phyloP scores from a whole-genome alignment of 805 yeast genomes.

The Cyberlindnera americana region DNA sequence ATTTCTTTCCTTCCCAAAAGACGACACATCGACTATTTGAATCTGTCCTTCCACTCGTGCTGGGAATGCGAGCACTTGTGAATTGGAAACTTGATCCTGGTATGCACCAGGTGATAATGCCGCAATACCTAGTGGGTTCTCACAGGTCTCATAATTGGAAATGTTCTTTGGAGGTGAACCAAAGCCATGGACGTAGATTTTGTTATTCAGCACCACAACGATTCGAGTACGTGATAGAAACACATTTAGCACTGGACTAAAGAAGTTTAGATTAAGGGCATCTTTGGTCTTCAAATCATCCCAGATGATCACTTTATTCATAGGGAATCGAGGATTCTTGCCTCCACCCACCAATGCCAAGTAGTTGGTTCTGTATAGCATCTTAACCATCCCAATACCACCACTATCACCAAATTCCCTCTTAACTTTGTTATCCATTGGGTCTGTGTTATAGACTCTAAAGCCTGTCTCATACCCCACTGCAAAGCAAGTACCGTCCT shows the following conservation, averaged over 20 bases:
- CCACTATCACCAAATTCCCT: constrained; percentile 41
- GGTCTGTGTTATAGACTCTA: constrained; percentile 81
- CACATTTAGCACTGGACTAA: constrained; percentile 70
- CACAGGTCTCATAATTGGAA: constrained; percentile 27
- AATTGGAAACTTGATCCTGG: constrained; percentile 25
- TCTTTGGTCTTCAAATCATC: constrained; percentile 81
- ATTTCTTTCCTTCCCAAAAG: constrained; percentile 59
- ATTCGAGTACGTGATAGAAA: constrained; percentile 72
- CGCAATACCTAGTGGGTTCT: constrained; percentile 27
- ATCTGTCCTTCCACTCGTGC: constrained; percentile 73
- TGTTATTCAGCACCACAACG: constrained; percentile 64
- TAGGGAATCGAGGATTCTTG: constrained; percentile 68
- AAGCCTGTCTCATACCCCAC: constrained; percentile 80
- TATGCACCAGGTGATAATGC: constrained; percentile 27
- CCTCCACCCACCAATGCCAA: constrained; percentile 92
- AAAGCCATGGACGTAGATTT: constrained; percentile 74
- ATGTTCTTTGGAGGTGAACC: constrained; percentile 72
- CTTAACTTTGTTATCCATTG: constrained; percentile 71
- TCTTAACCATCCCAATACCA: constrained; percentile 73
- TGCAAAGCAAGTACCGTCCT: constrained; percentile 88
- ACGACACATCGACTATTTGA: constrained; percentile 72
- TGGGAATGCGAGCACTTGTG: constrained; percentile 70
- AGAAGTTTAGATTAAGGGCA: constrained; percentile 70
- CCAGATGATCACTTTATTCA: constrained; percentile 83
- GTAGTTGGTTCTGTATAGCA: constrained; percentile 90